A percentile compares a stretch with the other conserved stretches of the same genome.
Evolutionary conservation across 106 monocot genomes (phyloP).

Genomic region (Apostasia ramifera): DNA sequence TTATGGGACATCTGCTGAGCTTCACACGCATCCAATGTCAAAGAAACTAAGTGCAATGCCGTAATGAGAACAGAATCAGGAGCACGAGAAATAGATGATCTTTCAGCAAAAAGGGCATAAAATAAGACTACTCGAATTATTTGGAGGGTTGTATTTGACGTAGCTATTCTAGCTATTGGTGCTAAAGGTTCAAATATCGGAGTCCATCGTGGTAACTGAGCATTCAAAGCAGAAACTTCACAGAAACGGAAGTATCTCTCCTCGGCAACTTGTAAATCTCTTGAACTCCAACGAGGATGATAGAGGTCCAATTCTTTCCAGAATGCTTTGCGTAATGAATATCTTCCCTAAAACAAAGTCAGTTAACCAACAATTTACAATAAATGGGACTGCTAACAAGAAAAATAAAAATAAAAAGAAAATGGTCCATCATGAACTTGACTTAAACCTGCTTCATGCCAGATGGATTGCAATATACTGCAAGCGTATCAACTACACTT

Average conservation of each 20-base stretch:
- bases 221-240: conserved; percentile 60
- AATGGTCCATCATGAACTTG: not conserved
- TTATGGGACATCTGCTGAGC: conserved; percentile 4
- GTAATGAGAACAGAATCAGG: conserved; percentile 80
- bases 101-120: conserved; percentile 57
- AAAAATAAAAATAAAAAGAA: not conserved
- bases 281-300: conserved; percentile 83
- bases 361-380: not conserved
- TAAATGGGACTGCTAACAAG: not conserved
- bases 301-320: conserved; percentile 95
- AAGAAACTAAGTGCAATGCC: conserved; percentile 73
- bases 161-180: conserved; percentile 59
- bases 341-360: conserved; percentile 57
- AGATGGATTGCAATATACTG: conserved; percentile 76
- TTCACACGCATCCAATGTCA: conserved; percentile 80
- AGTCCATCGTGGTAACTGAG: conserved; percentile 79
- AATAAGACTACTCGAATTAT: conserved; percentile 68
- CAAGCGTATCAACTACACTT: conserved; percentile 59
- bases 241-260: conserved; percentile 76
- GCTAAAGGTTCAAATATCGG: conserved; percentile 48
- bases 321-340: conserved; percentile 56
- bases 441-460: conserved; percentile 83
- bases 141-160: conserved; percentile 42
- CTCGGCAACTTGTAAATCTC: conserved; percentile 84
- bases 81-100: conserved; percentile 44